Percentiles rank a stretch among this genome's conserved stretches.
Conservation (phyloP, 495 filamentous ascomycete genomes). For the Trichocladium uniseriatum region DNA sequence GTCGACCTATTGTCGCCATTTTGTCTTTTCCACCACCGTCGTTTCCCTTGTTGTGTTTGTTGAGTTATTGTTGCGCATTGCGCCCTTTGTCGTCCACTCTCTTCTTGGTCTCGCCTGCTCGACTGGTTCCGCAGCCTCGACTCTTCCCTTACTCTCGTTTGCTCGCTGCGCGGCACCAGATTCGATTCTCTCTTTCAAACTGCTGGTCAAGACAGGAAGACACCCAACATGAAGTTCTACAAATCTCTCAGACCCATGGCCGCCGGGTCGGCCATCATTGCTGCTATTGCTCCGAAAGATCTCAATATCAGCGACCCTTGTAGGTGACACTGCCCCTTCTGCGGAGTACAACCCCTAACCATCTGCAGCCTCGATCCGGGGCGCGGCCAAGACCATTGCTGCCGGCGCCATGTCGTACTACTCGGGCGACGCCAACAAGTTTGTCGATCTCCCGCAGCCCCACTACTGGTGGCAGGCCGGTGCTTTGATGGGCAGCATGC, state of each 20-base stretch:
- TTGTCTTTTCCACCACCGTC: constrained; percentile 12
- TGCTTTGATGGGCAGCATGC: constrained; percentile 59
- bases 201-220: not conserved
- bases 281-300: constrained; percentile 29
- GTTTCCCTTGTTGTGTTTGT: constrained; percentile 4
- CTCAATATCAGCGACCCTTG: constrained; percentile 36
- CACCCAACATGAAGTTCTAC: constrained; percentile 22
- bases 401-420: constrained; percentile 53
- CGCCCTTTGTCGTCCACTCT: too few relatives aligned
- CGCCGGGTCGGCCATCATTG: constrained; percentile 22
- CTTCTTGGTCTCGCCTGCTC: not conserved
- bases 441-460: constrained; percentile 56
- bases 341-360: not conserved
- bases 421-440: constrained; percentile 49
- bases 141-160: constrained; percentile 2
- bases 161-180: constrained; percentile 23
- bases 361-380: constrained; percentile 38
- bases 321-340: constrained; percentile 14
- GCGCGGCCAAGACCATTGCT: constrained; percentile 41
- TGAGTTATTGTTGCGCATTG: not conserved
- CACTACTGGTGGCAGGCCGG: constrained; percentile 83
- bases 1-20: constrained; percentile 3
- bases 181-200: not conserved
- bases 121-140: not conserved
- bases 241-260: constrained; percentile 25